A percentile compares a stretch with the other conserved stretches of the same genome.
phyloP scores from a whole-genome alignment of 208 protist genomes.

The Novymonas esmeraldas region DNA sequence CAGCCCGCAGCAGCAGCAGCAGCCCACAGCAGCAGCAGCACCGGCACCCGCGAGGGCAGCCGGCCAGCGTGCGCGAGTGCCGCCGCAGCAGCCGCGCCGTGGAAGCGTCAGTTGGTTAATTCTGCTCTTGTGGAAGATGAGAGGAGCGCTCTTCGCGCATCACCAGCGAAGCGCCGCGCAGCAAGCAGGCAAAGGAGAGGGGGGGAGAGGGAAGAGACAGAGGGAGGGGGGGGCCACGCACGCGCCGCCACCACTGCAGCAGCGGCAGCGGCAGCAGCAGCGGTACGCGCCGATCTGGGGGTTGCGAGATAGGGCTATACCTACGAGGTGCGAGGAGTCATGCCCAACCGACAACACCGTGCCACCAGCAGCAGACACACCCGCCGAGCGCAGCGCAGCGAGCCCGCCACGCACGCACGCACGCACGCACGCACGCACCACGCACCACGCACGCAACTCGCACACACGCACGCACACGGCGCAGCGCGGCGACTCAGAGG shows the following conservation, averaged over 20 bases:
- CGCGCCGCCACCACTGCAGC: not conserved
- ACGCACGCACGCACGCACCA: slow-evolving; percentile 6
- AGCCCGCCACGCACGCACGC: not conserved
- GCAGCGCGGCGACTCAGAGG: slow-evolving; percentile 39
- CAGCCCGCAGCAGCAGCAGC: slow-evolving; percentile 1
- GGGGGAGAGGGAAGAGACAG: not conserved
- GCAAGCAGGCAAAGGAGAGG: not conserved
- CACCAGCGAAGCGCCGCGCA: slow-evolving; percentile 25
- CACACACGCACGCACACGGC: slow-evolving; percentile 6
- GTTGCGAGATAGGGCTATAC: slow-evolving; percentile 51
- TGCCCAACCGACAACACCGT: slow-evolving; percentile 54
- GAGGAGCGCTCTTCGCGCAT: slow-evolving; percentile 53
- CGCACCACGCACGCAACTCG: not conserved
- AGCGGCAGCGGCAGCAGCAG: not conserved
- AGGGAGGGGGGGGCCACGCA: not conserved
- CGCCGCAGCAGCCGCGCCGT: not conserved
- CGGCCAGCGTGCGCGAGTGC: not conserved
- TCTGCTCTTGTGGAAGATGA: slow-evolving; percentile 48
- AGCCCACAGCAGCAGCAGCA: not conserved
- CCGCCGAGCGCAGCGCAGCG: not conserved
- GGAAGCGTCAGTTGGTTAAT: slow-evolving; percentile 44
- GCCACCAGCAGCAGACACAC: not conserved
- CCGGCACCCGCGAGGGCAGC: slow-evolving; percentile 13
- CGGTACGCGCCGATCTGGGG: slow-evolving; percentile 24
- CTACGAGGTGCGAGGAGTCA: slow-evolving; percentile 23